A percentile compares a stretch with the other conserved stretches of the same genome.
Evolutionary conservation across 2,329 filamentous ascomycete species (phyloP).

Genomic region (Calonectria leucothoes): DNA sequence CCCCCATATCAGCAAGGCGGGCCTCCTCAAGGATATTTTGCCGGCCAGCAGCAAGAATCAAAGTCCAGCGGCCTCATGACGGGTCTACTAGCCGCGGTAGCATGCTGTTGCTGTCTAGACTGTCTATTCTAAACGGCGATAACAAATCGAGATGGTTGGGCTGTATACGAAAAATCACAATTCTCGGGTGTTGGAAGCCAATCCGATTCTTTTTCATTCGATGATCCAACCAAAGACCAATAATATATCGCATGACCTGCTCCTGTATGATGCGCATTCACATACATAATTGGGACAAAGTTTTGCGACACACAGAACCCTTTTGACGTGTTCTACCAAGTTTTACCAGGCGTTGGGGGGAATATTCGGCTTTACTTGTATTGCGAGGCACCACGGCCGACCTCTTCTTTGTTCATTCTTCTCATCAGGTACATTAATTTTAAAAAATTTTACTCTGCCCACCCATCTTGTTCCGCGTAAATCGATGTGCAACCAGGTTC

Average conservation of each 20-base stretch:
- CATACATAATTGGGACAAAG: constrained; percentile 24
- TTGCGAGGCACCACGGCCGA: constrained; percentile 1
- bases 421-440: constrained; percentile 17
- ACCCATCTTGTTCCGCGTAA: background rate
- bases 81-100: constrained; percentile 61
- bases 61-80: constrained; percentile 53
- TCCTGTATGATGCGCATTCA: constrained; percentile 20
- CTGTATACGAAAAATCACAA: constrained; percentile 7
- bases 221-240: background rate
- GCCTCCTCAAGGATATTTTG: background rate
- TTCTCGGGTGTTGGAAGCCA: background rate
- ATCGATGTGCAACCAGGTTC: background rate
- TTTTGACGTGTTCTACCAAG: background rate
- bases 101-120: constrained; percentile 71
- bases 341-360: constrained; percentile 38
- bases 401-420: constrained; percentile 5
- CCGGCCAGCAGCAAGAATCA: constrained; percentile 42
- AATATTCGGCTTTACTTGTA: constrained; percentile 21
- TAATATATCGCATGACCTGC: background rate
- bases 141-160: background rate
- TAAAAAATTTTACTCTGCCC: background rate
- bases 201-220: background rate
- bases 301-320: constrained; percentile 4
- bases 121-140: constrained; percentile 59
- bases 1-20: constrained; percentile 44